phyloP scores from a whole-genome alignment of 306 rosid species.

The Castanea sativa region DNA sequence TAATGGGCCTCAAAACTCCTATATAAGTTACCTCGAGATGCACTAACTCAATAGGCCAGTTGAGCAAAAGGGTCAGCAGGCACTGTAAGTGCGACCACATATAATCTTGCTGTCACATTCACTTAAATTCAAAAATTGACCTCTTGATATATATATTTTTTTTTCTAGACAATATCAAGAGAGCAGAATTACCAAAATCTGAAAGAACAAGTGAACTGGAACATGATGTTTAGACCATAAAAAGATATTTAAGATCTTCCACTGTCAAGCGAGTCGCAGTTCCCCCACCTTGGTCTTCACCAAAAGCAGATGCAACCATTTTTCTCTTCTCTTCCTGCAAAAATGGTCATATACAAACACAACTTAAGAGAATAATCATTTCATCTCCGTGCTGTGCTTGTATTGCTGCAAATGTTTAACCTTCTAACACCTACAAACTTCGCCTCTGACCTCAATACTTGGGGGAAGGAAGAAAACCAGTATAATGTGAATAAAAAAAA shows the following conservation, averaged over 20 bases:
- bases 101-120: not conserved
- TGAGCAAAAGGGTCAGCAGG: not conserved
- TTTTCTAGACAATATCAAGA: conserved; percentile 14
- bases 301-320: conserved; percentile 98
- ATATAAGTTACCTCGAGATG: conserved; percentile 14
- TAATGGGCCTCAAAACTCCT: conserved; percentile 9
- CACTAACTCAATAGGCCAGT: not conserved
- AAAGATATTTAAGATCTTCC: conserved; percentile 92
- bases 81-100: not conserved
- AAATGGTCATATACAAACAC: conserved; percentile 21
- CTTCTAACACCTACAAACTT: not conserved
- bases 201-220: not conserved
- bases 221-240: conserved; percentile 59
- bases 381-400: not conserved
- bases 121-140: not conserved
- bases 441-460: not conserved
- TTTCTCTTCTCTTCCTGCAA: conserved; percentile 90
- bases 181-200: conserved; percentile 11
- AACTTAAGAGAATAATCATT: conserved; percentile 19
- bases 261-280: conserved; percentile 77
- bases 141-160: not conserved
- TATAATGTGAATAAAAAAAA: not conserved
- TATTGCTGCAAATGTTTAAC: not conserved
- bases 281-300: conserved; percentile 83
- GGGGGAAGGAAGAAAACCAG: not conserved